These are phyloP conservation scores for Eucalyptus regnans DNA, from an alignment of 345 rosid species.

Conservation along the genomic window DNA sequence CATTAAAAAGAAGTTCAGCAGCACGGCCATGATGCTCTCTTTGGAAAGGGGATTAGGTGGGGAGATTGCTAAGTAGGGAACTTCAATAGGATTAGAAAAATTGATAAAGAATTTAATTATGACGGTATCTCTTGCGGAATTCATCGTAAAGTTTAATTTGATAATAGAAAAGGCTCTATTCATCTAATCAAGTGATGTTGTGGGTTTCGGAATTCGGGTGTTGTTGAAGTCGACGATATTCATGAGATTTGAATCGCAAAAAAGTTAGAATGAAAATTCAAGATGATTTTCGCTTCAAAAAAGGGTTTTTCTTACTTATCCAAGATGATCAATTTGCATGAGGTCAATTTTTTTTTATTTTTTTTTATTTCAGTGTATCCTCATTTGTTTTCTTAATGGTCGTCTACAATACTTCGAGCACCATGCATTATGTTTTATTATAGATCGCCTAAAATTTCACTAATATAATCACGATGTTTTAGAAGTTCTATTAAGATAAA, in stretches of 20 bases:
- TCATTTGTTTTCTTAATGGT: neutral
- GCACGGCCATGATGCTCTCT: neutral
- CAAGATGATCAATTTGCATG: neutral
- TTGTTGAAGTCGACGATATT: neutral
- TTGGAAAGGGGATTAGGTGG: neutral
- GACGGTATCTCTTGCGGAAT: fast-evolving
- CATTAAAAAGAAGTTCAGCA: neutral
- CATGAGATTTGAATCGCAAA: neutral
- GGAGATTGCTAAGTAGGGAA: neutral
- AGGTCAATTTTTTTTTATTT: no score
- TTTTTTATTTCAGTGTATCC: neutral
- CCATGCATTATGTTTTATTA: fast-evolving
- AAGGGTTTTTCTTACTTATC: neutral
- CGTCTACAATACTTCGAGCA: fast-evolving
- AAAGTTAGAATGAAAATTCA: neutral
- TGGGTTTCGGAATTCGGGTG: fast-evolving
- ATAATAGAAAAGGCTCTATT: neutral
- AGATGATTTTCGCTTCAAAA: neutral
- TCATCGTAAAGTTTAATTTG: neutral
- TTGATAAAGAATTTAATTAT: neutral
- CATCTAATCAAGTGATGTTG: neutral
- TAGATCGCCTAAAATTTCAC: neutral
- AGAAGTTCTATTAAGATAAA: neutral
- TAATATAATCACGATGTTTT: neutral
- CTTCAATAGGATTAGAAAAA: neutral